These are phyloP conservation scores for Globisporangium nagaii DNA, from an alignment of 352 stramenopile genomes.

Conservation along the genomic window DNA sequence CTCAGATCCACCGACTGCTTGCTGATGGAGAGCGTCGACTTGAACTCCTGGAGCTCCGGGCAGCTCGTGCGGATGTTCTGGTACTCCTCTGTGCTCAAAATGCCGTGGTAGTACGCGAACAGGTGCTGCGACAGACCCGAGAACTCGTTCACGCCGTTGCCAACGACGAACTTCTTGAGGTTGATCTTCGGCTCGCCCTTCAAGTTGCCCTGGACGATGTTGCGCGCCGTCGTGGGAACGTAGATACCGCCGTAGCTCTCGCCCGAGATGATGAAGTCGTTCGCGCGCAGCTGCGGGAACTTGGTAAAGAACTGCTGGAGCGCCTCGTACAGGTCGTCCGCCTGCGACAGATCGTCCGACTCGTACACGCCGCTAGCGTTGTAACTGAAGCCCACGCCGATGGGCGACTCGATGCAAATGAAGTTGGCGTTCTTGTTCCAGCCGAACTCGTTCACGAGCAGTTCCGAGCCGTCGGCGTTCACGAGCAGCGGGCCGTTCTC, in stretches of 20 bases:
- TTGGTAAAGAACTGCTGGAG: constrained; percentile 61
- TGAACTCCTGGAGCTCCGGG: constrained; percentile 17
- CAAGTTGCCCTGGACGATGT: constrained; percentile 44
- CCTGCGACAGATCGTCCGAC: constrained; percentile 43
- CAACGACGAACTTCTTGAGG: constrained; percentile 58
- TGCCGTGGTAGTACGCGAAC: constrained; percentile 51
- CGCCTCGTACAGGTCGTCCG: constrained; percentile 66
- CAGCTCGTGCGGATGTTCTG: constrained; percentile 21
- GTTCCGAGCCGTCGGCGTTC: constrained; percentile 86
- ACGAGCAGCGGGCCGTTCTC: constrained; percentile 97
- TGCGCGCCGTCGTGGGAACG: constrained; percentile 45
- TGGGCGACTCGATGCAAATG: constrained; percentile 71
- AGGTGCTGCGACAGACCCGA: constrained; percentile 19
- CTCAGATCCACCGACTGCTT: background rate
- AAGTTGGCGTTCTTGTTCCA: constrained; percentile 69
- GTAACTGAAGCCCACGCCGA: constrained; percentile 63
- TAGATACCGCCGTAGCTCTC: constrained; percentile 72
- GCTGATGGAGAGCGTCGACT: background rate
- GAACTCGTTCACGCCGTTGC: constrained; percentile 57
- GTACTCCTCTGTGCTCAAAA: constrained; percentile 40
- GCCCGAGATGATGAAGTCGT: constrained; percentile 57
- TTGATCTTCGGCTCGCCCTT: constrained; percentile 23
- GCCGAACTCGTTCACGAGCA: constrained; percentile 45
- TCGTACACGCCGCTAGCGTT: constrained; percentile 32
- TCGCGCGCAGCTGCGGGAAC: constrained; percentile 36